Base-by-base conservation (phyloP, 371 early-diverging fungal genomes). In the Aphelidium insulamus region DNA sequence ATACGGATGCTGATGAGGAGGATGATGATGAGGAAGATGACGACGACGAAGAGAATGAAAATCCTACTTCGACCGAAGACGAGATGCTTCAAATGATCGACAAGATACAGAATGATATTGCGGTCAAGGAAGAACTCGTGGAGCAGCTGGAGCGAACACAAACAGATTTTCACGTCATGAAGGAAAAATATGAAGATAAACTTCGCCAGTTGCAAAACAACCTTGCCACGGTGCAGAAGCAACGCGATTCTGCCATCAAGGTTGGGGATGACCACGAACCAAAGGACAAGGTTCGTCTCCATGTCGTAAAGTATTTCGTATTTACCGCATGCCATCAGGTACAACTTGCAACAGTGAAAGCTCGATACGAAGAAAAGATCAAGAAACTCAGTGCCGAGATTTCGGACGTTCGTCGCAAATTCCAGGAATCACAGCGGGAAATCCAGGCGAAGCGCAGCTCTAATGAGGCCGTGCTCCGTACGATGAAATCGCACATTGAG, bases 141-240 rank as follows among this genome's bases (percentile, higher is more conserved):
- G 36, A 42, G 18, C 62, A 61, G 30, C 49, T 69, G 1, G 70
- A 66, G 43, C 51, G 50, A 25, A 56, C 59, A 2, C 68, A 68
- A 35, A 49, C 46, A 8, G 66, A 72, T 26, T 65, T 60, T 34
- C 32, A 50, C 0, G 55, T 52, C 16, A 66, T 72, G 72, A 49
- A 62, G 5, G 48, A 52, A 17, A 66, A 74, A 27, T 82, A 76
- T 44, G 77, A 82, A 34, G 65, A 66, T 10, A 69, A 72, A 40
- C 50, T 82, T 17, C 34, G 40, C 4, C 39, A 49, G 2, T 50
- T 79, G 33, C 71, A 74, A 37, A 36, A 51, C 1, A 62, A 68
- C 26, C 44, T 77, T 5, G 34, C 46, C 2, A 59, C 56, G 10
- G 45, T 74, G 16, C 69, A 73, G 38, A 48, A 54, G 22, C 76